These are phyloP conservation scores for Verticillium klebahnii DNA, from an alignment of 2,329 filamentous ascomycete genomes.

Conservation along the genomic window DNA sequence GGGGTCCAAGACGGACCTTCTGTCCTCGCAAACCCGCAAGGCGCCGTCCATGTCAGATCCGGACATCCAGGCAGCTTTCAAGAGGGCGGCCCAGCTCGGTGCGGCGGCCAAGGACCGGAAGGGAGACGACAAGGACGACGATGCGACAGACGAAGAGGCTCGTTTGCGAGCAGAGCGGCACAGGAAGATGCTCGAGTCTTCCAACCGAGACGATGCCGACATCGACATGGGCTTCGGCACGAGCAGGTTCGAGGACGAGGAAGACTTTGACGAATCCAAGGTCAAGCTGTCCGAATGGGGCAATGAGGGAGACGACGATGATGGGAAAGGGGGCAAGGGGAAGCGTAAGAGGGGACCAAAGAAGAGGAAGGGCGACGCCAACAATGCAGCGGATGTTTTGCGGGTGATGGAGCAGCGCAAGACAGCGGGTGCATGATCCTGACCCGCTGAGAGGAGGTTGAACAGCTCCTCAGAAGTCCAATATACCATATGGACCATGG, in stretches of 20 bases:
- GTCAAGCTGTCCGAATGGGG: conserved; percentile 65
- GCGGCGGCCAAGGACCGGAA: conserved; percentile 33
- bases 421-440: conserved; percentile 13
- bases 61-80: conserved; percentile 75
- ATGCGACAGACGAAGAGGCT: conserved; percentile 36
- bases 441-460: neutral
- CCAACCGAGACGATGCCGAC: conserved; percentile 80
- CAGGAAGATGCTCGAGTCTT: conserved; percentile 67
- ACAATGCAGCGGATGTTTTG: conserved; percentile 77
- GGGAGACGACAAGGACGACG: conserved; percentile 28
- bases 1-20: conserved; percentile 49
- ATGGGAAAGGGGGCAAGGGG: conserved; percentile 36
- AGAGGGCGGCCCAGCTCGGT: conserved; percentile 70
- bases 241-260: conserved; percentile 81
- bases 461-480: neutral
- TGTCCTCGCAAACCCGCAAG: conserved; percentile 46
- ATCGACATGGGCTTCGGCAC: conserved; percentile 93
- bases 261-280: conserved; percentile 66
- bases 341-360: conserved; percentile 68
- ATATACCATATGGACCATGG: neutral
- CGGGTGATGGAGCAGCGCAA: conserved; percentile 65
- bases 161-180: conserved; percentile 62
- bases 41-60: conserved; percentile 65
- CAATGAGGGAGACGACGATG: conserved; percentile 46
- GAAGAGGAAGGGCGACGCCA: conserved; percentile 73